These are phyloP conservation scores for Rosellinia necatrix DNA, from an alignment of 2,329 filamentous ascomycete species.

Conservation along the genomic window DNA sequence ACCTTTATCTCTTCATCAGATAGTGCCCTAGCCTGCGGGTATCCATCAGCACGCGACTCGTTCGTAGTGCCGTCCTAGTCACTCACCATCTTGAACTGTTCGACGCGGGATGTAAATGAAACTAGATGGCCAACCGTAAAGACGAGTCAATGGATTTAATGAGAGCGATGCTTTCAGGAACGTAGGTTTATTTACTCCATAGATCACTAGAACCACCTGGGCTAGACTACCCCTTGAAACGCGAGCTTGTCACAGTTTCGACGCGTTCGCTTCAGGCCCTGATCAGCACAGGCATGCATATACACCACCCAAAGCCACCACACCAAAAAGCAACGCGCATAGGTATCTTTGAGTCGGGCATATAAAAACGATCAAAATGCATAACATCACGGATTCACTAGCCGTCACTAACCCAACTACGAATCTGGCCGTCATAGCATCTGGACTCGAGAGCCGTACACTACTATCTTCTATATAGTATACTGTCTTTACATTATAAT, in stretches of 20 bases:
- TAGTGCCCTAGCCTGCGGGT: constrained; percentile 30
- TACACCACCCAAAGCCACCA: too few relatives aligned
- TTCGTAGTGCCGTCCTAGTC: background rate
- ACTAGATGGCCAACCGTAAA: background rate
- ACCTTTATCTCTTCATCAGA: constrained; percentile 38
- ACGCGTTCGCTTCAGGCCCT: background rate
- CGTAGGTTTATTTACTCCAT: background rate
- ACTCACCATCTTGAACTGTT: constrained; percentile 4
- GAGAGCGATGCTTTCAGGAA: background rate
- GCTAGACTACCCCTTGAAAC: constrained; percentile 1
- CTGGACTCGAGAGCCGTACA: too few relatives aligned
- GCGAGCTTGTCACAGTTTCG: background rate
- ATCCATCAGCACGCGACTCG: background rate
- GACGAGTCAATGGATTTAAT: background rate
- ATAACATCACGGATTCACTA: too few relatives aligned
- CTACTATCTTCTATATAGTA: too few relatives aligned
- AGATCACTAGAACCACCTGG: background rate
- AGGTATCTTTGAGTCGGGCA: too few relatives aligned
- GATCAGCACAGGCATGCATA: background rate
- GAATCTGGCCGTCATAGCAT: too few relatives aligned
- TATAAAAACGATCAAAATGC: too few relatives aligned
- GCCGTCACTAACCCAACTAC: too few relatives aligned
- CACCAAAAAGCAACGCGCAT: background rate
- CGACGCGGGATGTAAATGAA: background rate
- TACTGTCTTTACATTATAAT: too few relatives aligned